Base-by-base conservation (phyloP, 108 stramenopile genomes). In the Cyclotella sp. region DNA sequence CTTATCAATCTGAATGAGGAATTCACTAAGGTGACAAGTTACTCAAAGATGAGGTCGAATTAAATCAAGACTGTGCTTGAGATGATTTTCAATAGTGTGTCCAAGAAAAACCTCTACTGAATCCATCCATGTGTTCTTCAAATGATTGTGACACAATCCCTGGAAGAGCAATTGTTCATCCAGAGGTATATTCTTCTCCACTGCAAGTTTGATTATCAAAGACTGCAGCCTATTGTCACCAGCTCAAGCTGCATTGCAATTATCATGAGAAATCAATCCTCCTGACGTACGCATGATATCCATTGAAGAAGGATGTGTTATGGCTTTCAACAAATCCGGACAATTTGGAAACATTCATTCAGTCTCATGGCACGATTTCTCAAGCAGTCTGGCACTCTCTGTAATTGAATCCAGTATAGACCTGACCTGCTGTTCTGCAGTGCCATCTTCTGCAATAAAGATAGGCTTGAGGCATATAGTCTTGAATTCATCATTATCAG, bases 401-500 rank as follows among this genome's bases (percentile, higher is more conserved):
- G n/a, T n/a, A n/a, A n/a, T n/a, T n/a, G n/a, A n/a, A n/a, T n/a
- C n/a, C n/a, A n/a, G n/a, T n/a, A n/a, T n/a, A n/a, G n/a, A n/a
- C n/a, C n/a, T n/a, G n/a, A n/a, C n/a, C n/a, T n/a, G 69, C 22
- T 55, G 40, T 40, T 57, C 54, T 42, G 69, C 69, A 42, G 69
- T 57, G 24, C 39, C 29, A 55, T 70, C 46, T 39, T 57, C 39
- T 15, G 69, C 44, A 14, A 70, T 70, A 41, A 70, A 57, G 16
- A 30, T n/a, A 39, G 29, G 19, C 18, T 49, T n/a, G n/a, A 70
- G 69, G 24, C 69, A 70, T 9, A 70, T 39, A 19, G 69, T 22
- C 30, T 57, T 70, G 19, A 70, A 70, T 57, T 70, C 42, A 28
- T 57, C 26, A 57, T 70, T 54, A 4, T 34, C 24, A 13, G 16